Evolutionary conservation across 1,139 yeast genomes (phyloP).

Genomic region (Taphrina communis): DNA sequence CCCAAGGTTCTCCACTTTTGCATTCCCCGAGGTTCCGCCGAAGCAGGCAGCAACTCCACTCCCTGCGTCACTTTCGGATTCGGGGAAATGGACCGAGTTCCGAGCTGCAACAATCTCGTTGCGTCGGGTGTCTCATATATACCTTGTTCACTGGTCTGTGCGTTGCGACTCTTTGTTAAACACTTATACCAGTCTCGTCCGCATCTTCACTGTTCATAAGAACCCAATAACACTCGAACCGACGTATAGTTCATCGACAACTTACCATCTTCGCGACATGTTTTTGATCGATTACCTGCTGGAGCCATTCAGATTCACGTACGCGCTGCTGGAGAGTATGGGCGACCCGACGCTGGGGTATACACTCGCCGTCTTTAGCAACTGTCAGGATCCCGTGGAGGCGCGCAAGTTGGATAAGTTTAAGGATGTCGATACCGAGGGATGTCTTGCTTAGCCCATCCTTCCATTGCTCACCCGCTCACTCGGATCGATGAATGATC

Average conservation of each 20-base stretch:
- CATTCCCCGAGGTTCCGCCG: neutral
- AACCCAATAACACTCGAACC: too few relatives aligned
- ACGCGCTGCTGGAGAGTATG: conserved; percentile 15
- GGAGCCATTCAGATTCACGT: conserved; percentile 21
- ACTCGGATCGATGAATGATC: too few relatives aligned
- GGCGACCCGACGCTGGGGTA: conserved; percentile 14
- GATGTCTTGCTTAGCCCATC: neutral
- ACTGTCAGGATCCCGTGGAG: conserved; percentile 10
- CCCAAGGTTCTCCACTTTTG: conserved; percentile 7
- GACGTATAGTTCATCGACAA: too few relatives aligned
- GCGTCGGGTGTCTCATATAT: too few relatives aligned
- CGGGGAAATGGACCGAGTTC: neutral
- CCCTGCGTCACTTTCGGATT: too few relatives aligned
- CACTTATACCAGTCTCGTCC: neutral
- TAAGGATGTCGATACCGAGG: conserved; percentile 13
- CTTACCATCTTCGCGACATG: neutral
- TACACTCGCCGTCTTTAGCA: conserved; percentile 7
- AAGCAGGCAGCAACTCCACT: too few relatives aligned
- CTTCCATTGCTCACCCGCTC: too few relatives aligned
- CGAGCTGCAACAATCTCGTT: neutral
- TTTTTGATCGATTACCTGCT: conserved; percentile 9
- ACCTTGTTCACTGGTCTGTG: too few relatives aligned
- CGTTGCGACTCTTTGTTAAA: too few relatives aligned
- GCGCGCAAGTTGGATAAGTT: neutral
- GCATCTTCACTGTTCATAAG: too few relatives aligned